Conservation (phyloP, 148 eudicot species). For the Chenopodium berlandieri region DNA sequence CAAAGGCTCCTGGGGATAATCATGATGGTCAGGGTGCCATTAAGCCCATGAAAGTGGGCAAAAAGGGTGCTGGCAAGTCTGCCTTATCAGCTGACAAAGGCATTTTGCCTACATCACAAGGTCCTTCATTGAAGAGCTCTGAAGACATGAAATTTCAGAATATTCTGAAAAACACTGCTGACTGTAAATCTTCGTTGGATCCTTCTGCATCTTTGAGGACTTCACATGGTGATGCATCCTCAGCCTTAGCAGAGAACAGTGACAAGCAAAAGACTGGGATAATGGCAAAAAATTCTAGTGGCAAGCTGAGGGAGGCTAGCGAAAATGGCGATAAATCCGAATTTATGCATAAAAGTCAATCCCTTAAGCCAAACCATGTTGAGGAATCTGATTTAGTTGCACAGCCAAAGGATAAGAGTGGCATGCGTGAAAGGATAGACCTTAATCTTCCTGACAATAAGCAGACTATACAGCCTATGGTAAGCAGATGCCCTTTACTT, state of each 20-base stretch:
- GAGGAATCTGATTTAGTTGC: slow-evolving; percentile 39
- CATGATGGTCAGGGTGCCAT: slow-evolving; percentile 42
- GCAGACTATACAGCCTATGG: slow-evolving; percentile 50
- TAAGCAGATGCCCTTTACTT: slow-evolving; percentile 39
- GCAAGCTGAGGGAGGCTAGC: slow-evolving; percentile 52
- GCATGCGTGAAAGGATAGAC: slow-evolving; percentile 58
- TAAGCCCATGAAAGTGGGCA: slow-evolving; percentile 60
- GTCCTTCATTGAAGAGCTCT: slow-evolving; percentile 35
- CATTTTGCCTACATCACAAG: slow-evolving; percentile 33
- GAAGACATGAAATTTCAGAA: slow-evolving; percentile 44
- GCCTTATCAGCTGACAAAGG: slow-evolving; percentile 43
- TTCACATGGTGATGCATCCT: slow-evolving; percentile 38
- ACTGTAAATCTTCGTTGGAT: slow-evolving; percentile 34
- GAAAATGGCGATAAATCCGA: slow-evolving; percentile 44
- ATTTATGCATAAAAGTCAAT: slow-evolving; percentile 44
- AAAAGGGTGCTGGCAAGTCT: slow-evolving; percentile 50
- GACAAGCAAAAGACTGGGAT: slow-evolving; percentile 45
- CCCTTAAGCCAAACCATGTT: slow-evolving; percentile 35
- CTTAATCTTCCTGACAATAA: slow-evolving; percentile 58
- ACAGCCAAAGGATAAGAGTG: slow-evolving; percentile 57
- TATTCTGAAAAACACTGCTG: slow-evolving; percentile 47
- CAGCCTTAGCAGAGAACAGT: slow-evolving; percentile 33
- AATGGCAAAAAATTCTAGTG: slow-evolving; percentile 36
- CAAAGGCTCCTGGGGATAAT: slow-evolving; percentile 45
- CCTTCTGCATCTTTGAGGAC: slow-evolving; percentile 37